Evolutionary conservation across 352 stramenopile genomes (phyloP).

Genomic region (Plasmopara muralis): DNA sequence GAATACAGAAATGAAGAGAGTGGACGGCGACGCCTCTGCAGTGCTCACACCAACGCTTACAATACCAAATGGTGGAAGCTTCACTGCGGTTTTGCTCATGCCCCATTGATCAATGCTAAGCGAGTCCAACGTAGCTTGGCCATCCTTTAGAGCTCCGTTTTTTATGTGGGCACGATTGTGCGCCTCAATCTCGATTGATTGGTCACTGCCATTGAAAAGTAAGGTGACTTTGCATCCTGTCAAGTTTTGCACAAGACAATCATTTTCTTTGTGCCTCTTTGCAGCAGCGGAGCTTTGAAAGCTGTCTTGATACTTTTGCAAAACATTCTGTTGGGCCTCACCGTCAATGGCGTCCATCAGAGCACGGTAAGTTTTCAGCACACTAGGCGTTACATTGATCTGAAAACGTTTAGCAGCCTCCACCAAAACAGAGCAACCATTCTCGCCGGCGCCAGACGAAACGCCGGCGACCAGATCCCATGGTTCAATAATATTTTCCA

Average conservation of each 20-base stretch:
- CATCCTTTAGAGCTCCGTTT: constrained; percentile 32
- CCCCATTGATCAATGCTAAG: constrained; percentile 65
- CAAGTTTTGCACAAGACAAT: constrained; percentile 68
- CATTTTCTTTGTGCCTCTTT: constrained; percentile 32
- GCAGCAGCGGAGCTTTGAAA: constrained; percentile 33
- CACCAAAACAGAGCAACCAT: constrained; percentile 52
- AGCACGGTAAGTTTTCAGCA: constrained; percentile 69
- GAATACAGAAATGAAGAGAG: constrained; percentile 60
- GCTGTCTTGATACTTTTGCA: constrained; percentile 62
- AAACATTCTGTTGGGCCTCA: constrained; percentile 46
- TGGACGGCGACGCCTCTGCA: constrained; percentile 27
- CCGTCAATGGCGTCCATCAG: constrained; percentile 73
- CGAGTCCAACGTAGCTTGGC: constrained; percentile 32
- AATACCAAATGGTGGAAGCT: constrained; percentile 51
- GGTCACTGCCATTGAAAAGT: constrained; percentile 40
- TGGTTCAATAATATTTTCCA: constrained; percentile 69
- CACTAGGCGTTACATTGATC: constrained; percentile 64
- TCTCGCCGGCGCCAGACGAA: constrained; percentile 46
- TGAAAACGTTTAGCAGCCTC: constrained; percentile 68
- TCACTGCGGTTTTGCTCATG: constrained; percentile 25
- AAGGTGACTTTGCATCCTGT: constrained; percentile 56
- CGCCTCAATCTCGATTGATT: constrained; percentile 34
- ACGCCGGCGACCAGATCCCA: constrained; percentile 57
- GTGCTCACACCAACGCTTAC: constrained; percentile 51
- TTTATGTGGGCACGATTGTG: constrained; percentile 46